Evolutionary conservation across 805 yeast species (phyloP), one percentile per base, ranked within the genome.

Genomic region (Candida coleopterorum): DNA sequence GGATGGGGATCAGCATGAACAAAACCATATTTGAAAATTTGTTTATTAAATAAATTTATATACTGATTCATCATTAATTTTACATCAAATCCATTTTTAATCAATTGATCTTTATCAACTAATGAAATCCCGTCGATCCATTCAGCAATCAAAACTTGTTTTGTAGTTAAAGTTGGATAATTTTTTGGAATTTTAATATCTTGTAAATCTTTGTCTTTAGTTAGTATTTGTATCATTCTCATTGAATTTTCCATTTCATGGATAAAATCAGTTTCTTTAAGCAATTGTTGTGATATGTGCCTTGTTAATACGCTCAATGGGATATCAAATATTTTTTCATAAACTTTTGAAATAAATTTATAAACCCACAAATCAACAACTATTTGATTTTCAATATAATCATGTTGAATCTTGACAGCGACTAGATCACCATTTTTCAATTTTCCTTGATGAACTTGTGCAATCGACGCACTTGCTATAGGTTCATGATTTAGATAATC

Each of bases 1-100:
- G 93, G 93, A 48, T 84, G 94, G 9, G 90, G 85, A 50, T 81
- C 89, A 36, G 85, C 74, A 52, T 81, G 88, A 12, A 81, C 77
- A 22, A 74, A 62, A 5, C 86, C 87, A 73, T 81, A 81, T 21
- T 65, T 58, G 53, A 79, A 82, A 12, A 79, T 74, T 57, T 77
- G 85, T 42, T 70, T 66, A 16, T 78, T 74, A 45, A 73, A 74
- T 14, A 76, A 62, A 32, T 60, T 59, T 31, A 77, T 59, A 45
- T 80, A 72, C 40, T 67, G 72, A 14, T 60, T 54, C 73, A 80
- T 64, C n/a, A 77, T 59, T 16, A 50, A 42, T 14, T 55, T 41
- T 22, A 67, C 48, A 46, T 74, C 59, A 47, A 55, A 72, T 2
- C 66, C 64, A 9, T 55, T 50, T 9, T 59, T 58, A 23, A 60